Evolutionary conservation across 2,329 filamentous ascomycete genomes (phyloP).

Genomic region (Cytospora mali): DNA sequence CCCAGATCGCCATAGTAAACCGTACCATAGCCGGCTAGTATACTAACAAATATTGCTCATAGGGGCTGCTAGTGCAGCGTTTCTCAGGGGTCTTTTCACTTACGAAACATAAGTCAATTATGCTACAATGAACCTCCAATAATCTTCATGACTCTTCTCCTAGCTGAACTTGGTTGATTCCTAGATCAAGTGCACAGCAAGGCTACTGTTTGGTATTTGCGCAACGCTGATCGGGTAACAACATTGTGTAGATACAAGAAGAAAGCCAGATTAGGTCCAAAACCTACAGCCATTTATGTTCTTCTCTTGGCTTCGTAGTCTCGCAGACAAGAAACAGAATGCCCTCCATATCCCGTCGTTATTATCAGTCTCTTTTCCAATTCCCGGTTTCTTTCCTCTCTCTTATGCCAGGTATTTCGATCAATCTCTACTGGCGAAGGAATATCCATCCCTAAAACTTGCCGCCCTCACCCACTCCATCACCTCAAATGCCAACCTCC

Average conservation of each 20-base stretch:
- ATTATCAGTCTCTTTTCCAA: background rate
- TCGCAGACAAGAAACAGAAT: background rate
- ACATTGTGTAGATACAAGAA: background rate
- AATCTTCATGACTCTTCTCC: too few relatives aligned
- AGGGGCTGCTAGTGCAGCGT: background rate
- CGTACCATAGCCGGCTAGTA: background rate
- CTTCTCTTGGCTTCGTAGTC: background rate
- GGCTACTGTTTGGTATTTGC: too few relatives aligned
- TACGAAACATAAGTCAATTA: background rate
- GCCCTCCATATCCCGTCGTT: background rate
- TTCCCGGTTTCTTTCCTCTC: background rate
- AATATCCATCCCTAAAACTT: constrained; percentile 42
- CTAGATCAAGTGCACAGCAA: background rate
- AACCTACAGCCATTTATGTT: background rate
- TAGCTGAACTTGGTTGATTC: too few relatives aligned
- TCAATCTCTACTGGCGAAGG: constrained; percentile 6
- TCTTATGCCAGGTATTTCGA: background rate
- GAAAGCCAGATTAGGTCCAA: background rate
- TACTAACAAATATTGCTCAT: constrained; percentile 2
- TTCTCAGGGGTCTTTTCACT: background rate
- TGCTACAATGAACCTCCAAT: background rate
- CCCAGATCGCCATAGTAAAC: background rate
- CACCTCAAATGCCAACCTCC: constrained; percentile 83
- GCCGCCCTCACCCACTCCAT: constrained; percentile 72
- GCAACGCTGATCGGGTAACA: background rate